Evolutionary conservation across 1,284 basidiomycete species (phyloP), one percentile per base, ranked within the genome.

Genomic region (Naganishia albida): DNA sequence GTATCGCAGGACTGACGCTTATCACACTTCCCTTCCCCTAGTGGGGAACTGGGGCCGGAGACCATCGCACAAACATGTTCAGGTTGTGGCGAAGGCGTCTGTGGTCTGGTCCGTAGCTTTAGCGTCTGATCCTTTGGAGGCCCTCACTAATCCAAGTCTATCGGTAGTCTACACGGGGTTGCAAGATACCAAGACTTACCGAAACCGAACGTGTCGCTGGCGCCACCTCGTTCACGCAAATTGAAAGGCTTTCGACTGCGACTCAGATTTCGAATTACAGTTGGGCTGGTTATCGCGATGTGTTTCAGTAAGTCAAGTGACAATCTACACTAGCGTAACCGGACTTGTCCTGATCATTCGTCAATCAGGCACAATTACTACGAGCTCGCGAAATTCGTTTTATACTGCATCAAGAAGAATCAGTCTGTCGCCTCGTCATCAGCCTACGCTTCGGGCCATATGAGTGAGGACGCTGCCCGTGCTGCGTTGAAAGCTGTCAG

Each of bases 51-150:
- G 42, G 57, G 50, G 30, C 62, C 66, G 16, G 55, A 54, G 46
- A 62, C 62, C 15, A 34, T 67, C 13, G 49, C 55, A 15, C 62
- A 67, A 38, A 48, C 53, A 18, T 67, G 66, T 50, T 63, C 54
- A 43, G 52, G 62, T 20, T 67, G 66, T 30, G 62, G 62, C 7
- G 66, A 67, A 48, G 62, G 62, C 1, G 52, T 52, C 48, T 67
- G 66, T 40, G 62, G 62, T 38, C 44, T 62, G 34, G 60, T 56
- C 28, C 44, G 60, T 67, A 12, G 57, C 39, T 40, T 34, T 10
- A 10, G 34, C 34, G n/a, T n/a, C n/a, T n/a, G 10, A 38, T 34
- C 23, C 8, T n/a, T 20, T 23, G 34, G 49, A 25, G 15, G 7
- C n/a, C 46, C 12, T 26, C 18, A 25, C 25, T 28, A 25, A 48